These are phyloP conservation scores for Cryptosporidium viatorum DNA, from an alignment of 169 alveolate genomes.

Conservation along the genomic window DNA sequence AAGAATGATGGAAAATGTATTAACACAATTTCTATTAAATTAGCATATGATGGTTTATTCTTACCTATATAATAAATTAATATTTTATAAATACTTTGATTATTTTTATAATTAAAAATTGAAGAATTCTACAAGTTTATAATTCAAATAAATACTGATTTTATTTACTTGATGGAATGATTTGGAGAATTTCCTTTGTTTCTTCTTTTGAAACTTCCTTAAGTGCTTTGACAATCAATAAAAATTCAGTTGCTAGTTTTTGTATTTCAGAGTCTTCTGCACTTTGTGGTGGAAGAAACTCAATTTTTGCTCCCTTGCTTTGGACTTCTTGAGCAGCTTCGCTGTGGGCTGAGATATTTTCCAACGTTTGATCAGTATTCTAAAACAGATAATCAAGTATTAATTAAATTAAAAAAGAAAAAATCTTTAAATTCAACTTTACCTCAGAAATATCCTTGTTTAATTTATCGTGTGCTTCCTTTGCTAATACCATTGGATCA, in stretches of 20 bases:
- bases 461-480: constrained; percentile 16
- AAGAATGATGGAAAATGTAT: constrained; percentile 38
- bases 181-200: constrained; percentile 57
- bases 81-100: background rate
- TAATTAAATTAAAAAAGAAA: background rate
- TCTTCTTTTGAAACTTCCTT: constrained; percentile 66
- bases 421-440: background rate
- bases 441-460: constrained; percentile 26
- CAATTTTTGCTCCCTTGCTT: constrained; percentile 8
- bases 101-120: background rate
- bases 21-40: constrained; percentile 23
- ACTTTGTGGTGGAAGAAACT: constrained; percentile 26
- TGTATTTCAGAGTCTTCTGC: constrained; percentile 68
- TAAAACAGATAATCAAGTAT: background rate
- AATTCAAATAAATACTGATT: background rate
- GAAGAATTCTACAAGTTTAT: constrained; percentile 1
- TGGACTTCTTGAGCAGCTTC: constrained; percentile 13
- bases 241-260: constrained; percentile 61
- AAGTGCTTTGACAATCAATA: constrained; percentile 53
- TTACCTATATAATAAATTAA: constrained; percentile 43
- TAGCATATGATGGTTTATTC: constrained; percentile 73
- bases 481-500: constrained; percentile 48
- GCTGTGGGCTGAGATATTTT: constrained; percentile 36
- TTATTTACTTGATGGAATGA: constrained; percentile 47
- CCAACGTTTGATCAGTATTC: constrained; percentile 12